Base-by-base conservation (phyloP, 2,329 filamentous ascomycete species). In the Herpotrichia juniperi region DNA sequence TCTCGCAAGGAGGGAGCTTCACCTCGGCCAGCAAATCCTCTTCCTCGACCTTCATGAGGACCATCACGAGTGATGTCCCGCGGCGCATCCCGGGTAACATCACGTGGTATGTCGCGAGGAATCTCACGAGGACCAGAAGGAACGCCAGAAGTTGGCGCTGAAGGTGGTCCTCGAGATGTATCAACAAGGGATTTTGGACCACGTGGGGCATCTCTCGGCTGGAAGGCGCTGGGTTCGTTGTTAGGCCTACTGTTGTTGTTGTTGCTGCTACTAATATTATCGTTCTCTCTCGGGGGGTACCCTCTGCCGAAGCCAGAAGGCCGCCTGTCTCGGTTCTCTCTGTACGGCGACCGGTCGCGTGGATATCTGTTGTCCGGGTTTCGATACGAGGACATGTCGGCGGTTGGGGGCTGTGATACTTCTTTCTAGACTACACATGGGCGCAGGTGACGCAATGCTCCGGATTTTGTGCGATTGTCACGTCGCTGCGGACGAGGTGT, bases 131-230 rank as follows among this genome's bases (percentile, higher is more conserved):
- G 87, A 25, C 72, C 74, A 46, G 72, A 65, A 40, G 73, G 69
- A 16, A 67, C 57, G 24, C 66, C 61, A 31, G 67, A 57, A 4
- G 66, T 60, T 5, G 62, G 61, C 22, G 66, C 71, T 10, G 68
- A 53, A 44, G 69, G 64, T 32, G 73, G 69, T n/a, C 69, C 68
- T 46, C 77, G 72, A 43, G 74, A 67, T 14, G 83, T 25, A 84
- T 93, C 90, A 53, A 89, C 83, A 51, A 92, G 78, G 3, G 89
- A 90, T 72, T 93, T 91, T 10, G 92, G 91, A 0, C 90, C 92
- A 50, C 91, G 83, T 2, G 92, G 92, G 1, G 90, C 87, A 57
- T 96, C 90, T 54, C 71, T 59, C 2, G 69, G 51, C 16, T 64
- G 61, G 22, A 72, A 73, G 3, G 46, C 56, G 39, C 50, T 51